Evolutionary conservation across 129 eudicot genomes (phyloP).

Genomic region (Rutidosis leptorrhynchoides): DNA sequence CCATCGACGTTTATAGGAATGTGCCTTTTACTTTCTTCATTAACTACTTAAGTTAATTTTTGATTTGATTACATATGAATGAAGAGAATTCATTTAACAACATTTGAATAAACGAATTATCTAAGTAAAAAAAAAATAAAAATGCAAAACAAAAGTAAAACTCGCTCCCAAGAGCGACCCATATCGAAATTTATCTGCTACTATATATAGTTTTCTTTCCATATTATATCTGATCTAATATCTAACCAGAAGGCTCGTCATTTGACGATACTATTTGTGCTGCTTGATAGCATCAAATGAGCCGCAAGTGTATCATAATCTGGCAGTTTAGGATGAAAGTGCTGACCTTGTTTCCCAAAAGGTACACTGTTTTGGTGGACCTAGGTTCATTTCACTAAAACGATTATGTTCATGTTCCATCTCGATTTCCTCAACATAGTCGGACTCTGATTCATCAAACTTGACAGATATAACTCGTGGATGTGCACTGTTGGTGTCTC

Average conservation of each 20-base stretch:
- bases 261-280: constrained; percentile 33
- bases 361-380: constrained; percentile 60
- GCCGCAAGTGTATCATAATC: constrained; percentile 86
- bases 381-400: constrained; percentile 23
- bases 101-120: constrained; percentile 25
- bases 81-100: too few species aligned
- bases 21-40: background rate
- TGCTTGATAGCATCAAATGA: constrained; percentile 81
- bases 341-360: constrained; percentile 34
- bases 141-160: background rate
- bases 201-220: background rate
- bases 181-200: constrained; percentile 6
- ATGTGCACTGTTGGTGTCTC: constrained; percentile 62
- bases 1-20: background rate
- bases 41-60: too few species aligned
- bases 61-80: too few species aligned
- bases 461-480: constrained; percentile 41
- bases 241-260: background rate
- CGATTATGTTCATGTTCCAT: constrained; percentile 37
- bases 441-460: constrained; percentile 77
- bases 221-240: background rate
- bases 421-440: constrained; percentile 66
- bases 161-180: background rate
- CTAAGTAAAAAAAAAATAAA: constrained; percentile 8
- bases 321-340: constrained; percentile 93